Percentiles rank a stretch among this genome's conserved stretches.
Conservation (phyloP, 768 basidiomycete species). For the Amanita jacksonii region DNA sequence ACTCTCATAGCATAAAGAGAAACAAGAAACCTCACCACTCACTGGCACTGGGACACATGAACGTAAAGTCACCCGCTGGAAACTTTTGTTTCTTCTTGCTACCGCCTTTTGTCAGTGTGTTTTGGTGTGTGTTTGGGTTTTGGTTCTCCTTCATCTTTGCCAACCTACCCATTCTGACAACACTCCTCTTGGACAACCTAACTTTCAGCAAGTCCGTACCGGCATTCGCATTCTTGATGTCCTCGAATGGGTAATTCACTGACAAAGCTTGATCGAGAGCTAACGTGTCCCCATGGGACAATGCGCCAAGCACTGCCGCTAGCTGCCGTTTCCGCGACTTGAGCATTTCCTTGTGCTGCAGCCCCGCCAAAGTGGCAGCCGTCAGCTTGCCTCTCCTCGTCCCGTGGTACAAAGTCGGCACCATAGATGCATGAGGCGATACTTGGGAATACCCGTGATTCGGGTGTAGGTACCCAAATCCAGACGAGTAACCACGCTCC, state of each 20-base stretch:
- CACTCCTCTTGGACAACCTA: constrained; percentile 46
- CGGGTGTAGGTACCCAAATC: constrained; percentile 1
- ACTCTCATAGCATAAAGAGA: constrained; percentile 15
- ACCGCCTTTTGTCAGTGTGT: not conserved
- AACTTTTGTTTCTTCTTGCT: constrained; percentile 18
- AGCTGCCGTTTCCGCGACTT: constrained; percentile 62
- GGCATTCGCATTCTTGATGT: constrained; percentile 9
- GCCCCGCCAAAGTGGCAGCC: constrained; percentile 53
- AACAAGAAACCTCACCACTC: constrained; percentile 34
- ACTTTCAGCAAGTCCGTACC: constrained; percentile 23
- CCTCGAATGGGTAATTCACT: constrained; percentile 27
- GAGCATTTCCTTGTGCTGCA: constrained; percentile 70
- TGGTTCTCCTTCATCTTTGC: constrained; percentile 32
- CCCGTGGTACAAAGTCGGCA: constrained; percentile 12
- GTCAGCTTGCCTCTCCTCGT: constrained; percentile 38
- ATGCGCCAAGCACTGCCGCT: constrained; percentile 55
- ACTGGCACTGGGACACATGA: constrained; percentile 59
- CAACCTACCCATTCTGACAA: constrained; percentile 34
- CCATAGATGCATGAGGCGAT: constrained; percentile 7
- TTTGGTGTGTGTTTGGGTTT: constrained; percentile 7
- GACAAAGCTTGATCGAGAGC: constrained; percentile 74
- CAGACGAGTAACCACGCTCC: not conserved
- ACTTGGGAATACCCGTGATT: not conserved
- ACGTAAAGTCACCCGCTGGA: constrained; percentile 47
- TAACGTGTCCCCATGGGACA: constrained; percentile 58